These are phyloP conservation scores for Skeletonema tropicum DNA, from an alignment of 108 stramenopile species.

Conservation along the genomic window DNA sequence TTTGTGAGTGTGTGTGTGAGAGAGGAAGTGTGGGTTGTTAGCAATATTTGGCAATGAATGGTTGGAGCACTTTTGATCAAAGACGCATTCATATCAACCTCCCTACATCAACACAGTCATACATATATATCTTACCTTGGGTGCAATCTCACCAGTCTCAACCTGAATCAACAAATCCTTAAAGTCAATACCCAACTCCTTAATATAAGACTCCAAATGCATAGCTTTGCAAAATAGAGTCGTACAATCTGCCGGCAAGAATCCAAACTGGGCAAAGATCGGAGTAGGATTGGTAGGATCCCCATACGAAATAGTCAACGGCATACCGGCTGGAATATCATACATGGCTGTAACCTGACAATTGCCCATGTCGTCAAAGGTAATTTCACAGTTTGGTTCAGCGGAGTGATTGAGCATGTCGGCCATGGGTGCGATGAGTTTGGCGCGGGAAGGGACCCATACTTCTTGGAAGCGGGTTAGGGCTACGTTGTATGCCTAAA, in stretches of 20 bases:
- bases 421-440: conserved; percentile 44
- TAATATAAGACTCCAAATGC: conserved; percentile 25
- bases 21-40: neutral
- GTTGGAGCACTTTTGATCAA: conserved; percentile 17
- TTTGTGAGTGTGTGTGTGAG: neutral
- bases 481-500: conserved; percentile 47
- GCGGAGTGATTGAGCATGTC: conserved; percentile 48
- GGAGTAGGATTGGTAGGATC: conserved; percentile 53
- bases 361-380: conserved; percentile 29
- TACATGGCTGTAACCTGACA: conserved; percentile 34
- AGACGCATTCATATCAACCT: conserved; percentile 6
- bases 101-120: neutral
- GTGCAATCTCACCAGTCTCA: neutral
- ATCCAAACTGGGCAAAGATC: conserved; percentile 47
- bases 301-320: conserved; percentile 39
- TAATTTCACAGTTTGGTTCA: conserved; percentile 42
- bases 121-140: conserved; percentile 4
- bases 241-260: conserved; percentile 26
- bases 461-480: conserved; percentile 37
- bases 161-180: neutral
- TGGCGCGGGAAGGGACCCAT: conserved; percentile 20
- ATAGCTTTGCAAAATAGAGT: conserved; percentile 45
- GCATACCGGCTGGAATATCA: conserved; percentile 24
- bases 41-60: conserved; percentile 10
- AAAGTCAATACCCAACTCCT: conserved; percentile 16